A percentile compares a stretch with the other conserved stretches of the same genome.
phyloP scores from a whole-genome alignment of 306 rosid genomes.

The Psophocarpus tetragonolobus region DNA sequence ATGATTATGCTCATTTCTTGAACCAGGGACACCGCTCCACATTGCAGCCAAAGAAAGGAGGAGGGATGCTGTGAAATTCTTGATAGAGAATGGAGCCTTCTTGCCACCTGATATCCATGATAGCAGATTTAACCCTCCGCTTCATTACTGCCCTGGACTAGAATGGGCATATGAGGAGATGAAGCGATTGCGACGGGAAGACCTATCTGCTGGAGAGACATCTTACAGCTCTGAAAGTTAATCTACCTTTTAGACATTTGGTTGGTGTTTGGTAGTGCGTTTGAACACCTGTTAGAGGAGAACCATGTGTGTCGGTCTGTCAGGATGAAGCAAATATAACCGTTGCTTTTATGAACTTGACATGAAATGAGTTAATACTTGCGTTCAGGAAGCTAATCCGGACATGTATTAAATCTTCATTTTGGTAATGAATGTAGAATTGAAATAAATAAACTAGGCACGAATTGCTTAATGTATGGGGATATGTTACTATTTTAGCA shows the following conservation, averaged over 20 bases:
- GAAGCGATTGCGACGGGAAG: slow-evolving; percentile 63
- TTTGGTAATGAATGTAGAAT: slow-evolving; percentile 15
- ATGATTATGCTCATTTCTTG: background rate
- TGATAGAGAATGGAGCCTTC: slow-evolving; percentile 92
- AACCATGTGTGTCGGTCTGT: background rate
- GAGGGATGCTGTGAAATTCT: slow-evolving; percentile 77
- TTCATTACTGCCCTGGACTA: slow-evolving; percentile 91
- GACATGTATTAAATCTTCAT: background rate
- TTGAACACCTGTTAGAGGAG: background rate
- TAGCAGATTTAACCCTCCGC: slow-evolving; percentile 91
- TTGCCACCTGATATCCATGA: slow-evolving; percentile 84
- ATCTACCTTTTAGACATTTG: background rate
- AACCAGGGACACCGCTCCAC: slow-evolving; percentile 95
- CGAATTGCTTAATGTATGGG: background rate
- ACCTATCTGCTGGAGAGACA: slow-evolving; percentile 52
- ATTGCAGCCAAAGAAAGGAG: slow-evolving; percentile 93
- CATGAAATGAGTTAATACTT: background rate
- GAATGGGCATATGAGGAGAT: slow-evolving; percentile 99
- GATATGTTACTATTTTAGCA: slow-evolving; percentile 1
- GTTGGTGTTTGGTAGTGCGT: slow-evolving; percentile 4
- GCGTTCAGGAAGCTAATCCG: background rate
- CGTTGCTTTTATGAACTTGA: background rate
- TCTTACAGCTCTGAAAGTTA: slow-evolving; percentile 78
- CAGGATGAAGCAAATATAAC: background rate
- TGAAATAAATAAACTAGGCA: slow-evolving; percentile 14